Conservation (phyloP, 441 rosid species). For the Pelargonium myrrhifolium region DNA sequence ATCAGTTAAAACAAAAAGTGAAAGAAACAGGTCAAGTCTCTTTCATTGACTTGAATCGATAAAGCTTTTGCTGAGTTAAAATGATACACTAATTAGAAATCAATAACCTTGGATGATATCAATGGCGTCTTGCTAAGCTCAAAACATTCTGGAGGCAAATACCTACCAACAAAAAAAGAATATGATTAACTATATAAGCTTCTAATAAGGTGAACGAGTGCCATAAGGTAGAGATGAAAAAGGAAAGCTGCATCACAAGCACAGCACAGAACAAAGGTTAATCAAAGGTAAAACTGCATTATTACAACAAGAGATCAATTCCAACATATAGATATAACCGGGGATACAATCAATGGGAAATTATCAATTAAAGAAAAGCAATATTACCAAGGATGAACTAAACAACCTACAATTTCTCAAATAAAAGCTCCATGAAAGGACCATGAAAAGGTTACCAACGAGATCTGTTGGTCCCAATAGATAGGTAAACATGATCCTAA, state of each 20-base stretch:
- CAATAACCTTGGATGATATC: constrained; percentile 82
- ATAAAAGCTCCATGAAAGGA: neutral
- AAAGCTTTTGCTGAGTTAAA: neutral
- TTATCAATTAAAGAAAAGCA: neutral
- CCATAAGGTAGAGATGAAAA: neutral
- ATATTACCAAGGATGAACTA: neutral
- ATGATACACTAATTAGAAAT: neutral
- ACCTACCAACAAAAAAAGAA: constrained; percentile 44
- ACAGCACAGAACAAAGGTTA: neutral
- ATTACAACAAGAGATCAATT: neutral
- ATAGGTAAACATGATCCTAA: neutral
- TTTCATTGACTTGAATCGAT: neutral
- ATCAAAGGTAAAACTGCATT: neutral
- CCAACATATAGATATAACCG: neutral
- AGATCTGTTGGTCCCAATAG: neutral
- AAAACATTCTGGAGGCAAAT: constrained; percentile 96
- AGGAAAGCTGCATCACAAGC: neutral
- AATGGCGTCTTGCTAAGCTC: constrained; percentile 87
- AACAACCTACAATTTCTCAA: neutral
- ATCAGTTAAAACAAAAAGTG: neutral
- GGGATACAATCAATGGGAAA: neutral
- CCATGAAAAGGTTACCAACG: neutral
- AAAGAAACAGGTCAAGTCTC: constrained; percentile 1
- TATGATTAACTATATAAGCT: neutral
- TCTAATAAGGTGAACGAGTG: neutral